Base-by-base conservation (phyloP, 2,329 filamentous ascomycete species). In the Talaromyces sp. region DNA sequence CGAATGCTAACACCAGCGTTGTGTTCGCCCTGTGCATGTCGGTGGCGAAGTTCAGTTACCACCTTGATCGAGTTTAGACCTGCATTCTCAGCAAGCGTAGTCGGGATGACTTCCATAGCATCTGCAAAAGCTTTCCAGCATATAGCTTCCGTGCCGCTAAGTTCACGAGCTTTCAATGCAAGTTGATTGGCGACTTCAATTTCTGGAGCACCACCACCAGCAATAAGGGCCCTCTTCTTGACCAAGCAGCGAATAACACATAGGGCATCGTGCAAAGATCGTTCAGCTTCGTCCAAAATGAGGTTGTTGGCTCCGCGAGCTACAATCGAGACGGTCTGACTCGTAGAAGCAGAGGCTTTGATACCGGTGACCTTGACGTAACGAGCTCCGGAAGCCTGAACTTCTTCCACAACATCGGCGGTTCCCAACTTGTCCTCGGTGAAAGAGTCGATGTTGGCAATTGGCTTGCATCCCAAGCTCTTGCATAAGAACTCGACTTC, bases 401-500 rank as follows among this genome's bases (percentile, higher is more conserved):
- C 87, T 81, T 99, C 95, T 81, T 99, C 95, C 25, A 99, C 89
- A 41, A 99, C 84, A 74, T 99, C 95, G 39, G 95, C 95, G 49
- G 89, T 90, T 69, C 93, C 95, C 63, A 99, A 89, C 84, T 98
- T 99, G 81, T 99, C 95, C 81, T 99, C 95, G 19, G 93, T 95
- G 82, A 99, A 99, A 13, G 93, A 97, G 80, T 99, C 95, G 74
- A 99, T 91, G 76, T 99, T 96, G 72, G 95, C 95, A 74, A 99
- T 95, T 60, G 95, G 95, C 83, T 99, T 99, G 88, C 95, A 99
- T 73, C 95, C 95, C 41, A 94, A 96, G 68, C 91, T 96, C 84
- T 98, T 99, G 91, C 94, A 98, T 79, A 99, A 91, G 80, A 99
- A 99, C 80, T 99, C 95, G 67, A 99, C 93, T 81, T 99, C 95